Evolutionary conservation across 805 yeast genomes (phyloP), one percentile per base, ranked within the genome.

Genomic region (Alloascoidea hylecoeti): DNA sequence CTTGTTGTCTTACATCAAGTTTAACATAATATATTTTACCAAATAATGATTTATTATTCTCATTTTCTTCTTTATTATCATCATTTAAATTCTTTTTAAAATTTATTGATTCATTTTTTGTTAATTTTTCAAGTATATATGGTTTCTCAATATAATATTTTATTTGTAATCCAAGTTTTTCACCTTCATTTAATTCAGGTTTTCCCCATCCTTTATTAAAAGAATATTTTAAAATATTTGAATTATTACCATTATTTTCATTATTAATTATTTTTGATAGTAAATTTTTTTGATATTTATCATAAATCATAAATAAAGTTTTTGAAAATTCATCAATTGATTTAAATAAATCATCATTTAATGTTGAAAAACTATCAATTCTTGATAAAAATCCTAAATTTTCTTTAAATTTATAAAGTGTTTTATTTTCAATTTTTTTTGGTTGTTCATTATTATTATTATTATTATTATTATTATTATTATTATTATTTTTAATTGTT

Each of bases 361-460:
- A 12, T 14, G 27, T 34, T n/a, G 36, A 34, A 16, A 18, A 18
- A 12, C 15, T 16, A 34, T 34, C 36, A 5, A 34, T 5, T 18
- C 36, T 12, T 14, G 36, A 34, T 34, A 34, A n/a, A 9, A 34
- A 18, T 9, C 19, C 36, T n/a, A 34, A 18, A 18, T 17, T 14
- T 14, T 17, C 9, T 12, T n/a, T 12, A 18, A 34, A 34, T 14
- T 18, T 12, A n/a, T 16, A 5, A n/a, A 34, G 36, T 13, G 30
- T 34, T 18, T n/a, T 9, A 14, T 6, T 14, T 14, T 16, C 36
- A 5, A n/a, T 34, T 12, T 5, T 5, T 6, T 16, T 18, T n/a
- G 14, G 32, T 9, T 16, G 36, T 9, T 9, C 9, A 5, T n/a
- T 6, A 6, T 5, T 16, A 34, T 9, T 34, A 9, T 5, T 14